phyloP scores from a whole-genome alignment of 2,329 filamentous ascomycete genomes.

The Beauveria medogensis region DNA sequence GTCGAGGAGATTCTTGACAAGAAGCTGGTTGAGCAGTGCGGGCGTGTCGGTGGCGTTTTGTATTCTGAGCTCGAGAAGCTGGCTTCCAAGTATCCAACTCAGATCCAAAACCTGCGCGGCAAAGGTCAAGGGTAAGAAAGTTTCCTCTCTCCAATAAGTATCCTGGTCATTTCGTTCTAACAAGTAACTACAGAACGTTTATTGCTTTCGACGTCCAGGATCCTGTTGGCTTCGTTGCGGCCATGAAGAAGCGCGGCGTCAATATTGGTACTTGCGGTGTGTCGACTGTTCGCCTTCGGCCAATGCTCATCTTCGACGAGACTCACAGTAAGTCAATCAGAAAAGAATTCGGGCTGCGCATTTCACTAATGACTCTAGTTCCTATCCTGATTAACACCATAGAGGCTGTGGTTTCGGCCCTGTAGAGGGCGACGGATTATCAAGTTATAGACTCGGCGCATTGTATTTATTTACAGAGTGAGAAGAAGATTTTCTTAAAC shows the following conservation, averaged over 20 bases:
- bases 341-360: neutral
- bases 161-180: neutral
- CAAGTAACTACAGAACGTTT: slow-evolving; percentile 44
- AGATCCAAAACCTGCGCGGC: slow-evolving; percentile 67
- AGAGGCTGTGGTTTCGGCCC: slow-evolving; percentile 21
- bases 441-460: neutral
- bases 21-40: slow-evolving; percentile 58
- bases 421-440: slow-evolving; percentile 11
- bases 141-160: neutral
- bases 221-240: slow-evolving; percentile 60
- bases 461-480: no score
- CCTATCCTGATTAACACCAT: slow-evolving; percentile 21
- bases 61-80: slow-evolving; percentile 57
- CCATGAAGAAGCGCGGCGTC: slow-evolving; percentile 63
- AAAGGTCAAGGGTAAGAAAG: slow-evolving; percentile 39
- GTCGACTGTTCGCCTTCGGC: slow-evolving; percentile 61
- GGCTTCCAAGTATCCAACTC: slow-evolving; percentile 55
- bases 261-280: slow-evolving; percentile 72
- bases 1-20: slow-evolving; percentile 65
- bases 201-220: slow-evolving; percentile 71
- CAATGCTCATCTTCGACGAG: slow-evolving; percentile 52
- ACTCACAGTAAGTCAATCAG: slow-evolving; percentile 35
- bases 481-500: neutral
- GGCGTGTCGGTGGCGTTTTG: slow-evolving; percentile 59
- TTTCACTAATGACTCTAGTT: slow-evolving; percentile 5